These are phyloP conservation scores for Colletotrichum siamense DNA, from an alignment of 2,329 filamentous ascomycete species.

Conservation along the genomic window DNA sequence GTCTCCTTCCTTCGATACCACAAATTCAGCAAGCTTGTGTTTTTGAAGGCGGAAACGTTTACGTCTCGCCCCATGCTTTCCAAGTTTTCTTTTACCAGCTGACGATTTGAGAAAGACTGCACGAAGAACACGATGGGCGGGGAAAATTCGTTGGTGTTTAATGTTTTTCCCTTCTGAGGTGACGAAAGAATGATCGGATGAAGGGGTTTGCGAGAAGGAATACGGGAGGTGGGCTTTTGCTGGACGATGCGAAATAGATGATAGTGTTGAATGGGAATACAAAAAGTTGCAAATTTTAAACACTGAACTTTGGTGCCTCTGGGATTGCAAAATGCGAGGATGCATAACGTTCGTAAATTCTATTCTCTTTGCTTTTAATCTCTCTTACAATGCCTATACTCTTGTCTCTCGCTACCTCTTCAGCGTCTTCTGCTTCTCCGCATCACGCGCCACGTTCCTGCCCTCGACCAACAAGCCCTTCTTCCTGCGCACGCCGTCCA, in stretches of 20 bases:
- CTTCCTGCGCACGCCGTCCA: conserved; percentile 84
- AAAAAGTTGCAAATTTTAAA: not conserved
- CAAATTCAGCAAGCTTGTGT: not conserved
- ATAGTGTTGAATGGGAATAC: not conserved
- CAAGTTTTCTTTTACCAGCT: not conserved
- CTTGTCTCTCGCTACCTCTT: conserved; percentile 54
- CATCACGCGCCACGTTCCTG: conserved; percentile 78
- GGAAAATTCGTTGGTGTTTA: not conserved
- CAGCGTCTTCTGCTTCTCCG: conserved; percentile 85
- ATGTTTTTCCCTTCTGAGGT: not conserved
- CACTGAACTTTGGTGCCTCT: too few relatives aligned
- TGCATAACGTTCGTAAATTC: not conserved
- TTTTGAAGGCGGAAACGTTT: not conserved
- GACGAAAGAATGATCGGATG: not conserved
- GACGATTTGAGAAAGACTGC: not conserved
- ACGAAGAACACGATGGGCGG: not conserved
- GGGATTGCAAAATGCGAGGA: not conserved
- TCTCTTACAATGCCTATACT: not conserved
- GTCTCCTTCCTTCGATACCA: conserved; percentile 11
- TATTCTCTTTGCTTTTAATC: not conserved
- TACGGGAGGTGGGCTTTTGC: not conserved
- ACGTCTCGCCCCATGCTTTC: too few relatives aligned
- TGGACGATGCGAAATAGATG: not conserved
- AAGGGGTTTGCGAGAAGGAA: not conserved
- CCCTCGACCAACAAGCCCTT: conserved; percentile 90